phyloP scores from a whole-genome alignment of 306 rosid genomes.

The Fagus sylvatica region DNA sequence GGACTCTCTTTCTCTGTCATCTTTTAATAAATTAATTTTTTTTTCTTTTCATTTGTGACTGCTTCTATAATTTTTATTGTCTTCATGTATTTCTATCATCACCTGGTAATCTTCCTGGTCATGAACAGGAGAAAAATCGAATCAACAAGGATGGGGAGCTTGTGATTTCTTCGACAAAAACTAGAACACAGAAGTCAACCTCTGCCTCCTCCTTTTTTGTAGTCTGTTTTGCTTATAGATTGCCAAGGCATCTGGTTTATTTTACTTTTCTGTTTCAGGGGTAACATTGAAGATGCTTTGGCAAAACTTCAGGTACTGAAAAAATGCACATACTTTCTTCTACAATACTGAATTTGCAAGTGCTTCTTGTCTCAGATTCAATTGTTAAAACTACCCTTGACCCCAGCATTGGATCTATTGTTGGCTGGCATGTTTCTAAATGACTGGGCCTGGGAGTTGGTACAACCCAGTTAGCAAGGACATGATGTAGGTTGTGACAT shows the following conservation, averaged over 20 bases:
- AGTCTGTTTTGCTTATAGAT: slow-evolving; percentile 13
- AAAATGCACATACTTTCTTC: neutral
- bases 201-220: slow-evolving; percentile 26
- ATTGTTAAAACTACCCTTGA: neutral
- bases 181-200: slow-evolving; percentile 84
- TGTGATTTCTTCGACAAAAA: slow-evolving; percentile 90
- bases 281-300: slow-evolving; percentile 66
- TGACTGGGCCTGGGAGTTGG: neutral
- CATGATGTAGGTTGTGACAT: neutral
- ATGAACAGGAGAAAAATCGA: slow-evolving; percentile 85
- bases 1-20: neutral
- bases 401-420: neutral
- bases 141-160: slow-evolving; percentile 95
- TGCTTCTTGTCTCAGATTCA: neutral
- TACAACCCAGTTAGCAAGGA: neutral
- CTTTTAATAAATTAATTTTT: slow-evolving; percentile 10
- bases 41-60: slow-evolving; percentile 2
- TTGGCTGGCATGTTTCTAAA: slow-evolving; percentile 12
- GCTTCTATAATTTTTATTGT: slow-evolving; percentile 12
- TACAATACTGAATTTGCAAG: neutral
- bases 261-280: slow-evolving; percentile 40
- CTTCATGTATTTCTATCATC: slow-evolving; percentile 14
- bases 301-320: slow-evolving; percentile 57
- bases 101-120: slow-evolving; percentile 24
- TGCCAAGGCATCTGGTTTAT: slow-evolving; percentile 31